These are phyloP conservation scores for Penicillium sp. DNA, from an alignment of 2,329 filamentous ascomycete genomes.

Conservation along the genomic window DNA sequence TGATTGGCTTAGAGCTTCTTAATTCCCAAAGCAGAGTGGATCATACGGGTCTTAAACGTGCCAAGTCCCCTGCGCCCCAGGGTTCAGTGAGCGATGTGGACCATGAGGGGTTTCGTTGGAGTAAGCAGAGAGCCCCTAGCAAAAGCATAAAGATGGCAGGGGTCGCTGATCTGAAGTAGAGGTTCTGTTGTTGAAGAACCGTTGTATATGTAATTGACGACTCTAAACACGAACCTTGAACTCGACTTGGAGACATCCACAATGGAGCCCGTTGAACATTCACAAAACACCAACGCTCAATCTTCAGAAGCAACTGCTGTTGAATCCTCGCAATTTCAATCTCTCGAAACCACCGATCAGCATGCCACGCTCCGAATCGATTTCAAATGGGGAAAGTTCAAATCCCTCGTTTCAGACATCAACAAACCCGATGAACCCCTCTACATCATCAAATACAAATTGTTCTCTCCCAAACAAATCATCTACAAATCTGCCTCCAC, in stretches of 20 bases:
- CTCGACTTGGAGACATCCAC: neutral
- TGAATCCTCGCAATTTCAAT: neutral
- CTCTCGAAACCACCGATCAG: neutral
- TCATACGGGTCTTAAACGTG: neutral
- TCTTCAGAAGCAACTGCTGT: neutral
- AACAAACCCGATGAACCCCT: conserved; percentile 15
- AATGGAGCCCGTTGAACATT: neutral
- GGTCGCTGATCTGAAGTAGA: neutral
- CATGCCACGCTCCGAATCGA: conserved; percentile 20
- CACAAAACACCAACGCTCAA: neutral
- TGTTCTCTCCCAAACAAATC: conserved; percentile 15
- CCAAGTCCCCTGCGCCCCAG: conserved; percentile 1
- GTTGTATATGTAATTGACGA: neutral
- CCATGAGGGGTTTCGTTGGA: neutral
- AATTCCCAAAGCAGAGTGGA: neutral
- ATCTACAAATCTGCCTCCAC: conserved; percentile 14
- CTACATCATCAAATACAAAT: conserved; percentile 24
- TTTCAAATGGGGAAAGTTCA: conserved; percentile 30
- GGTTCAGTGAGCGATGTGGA: neutral
- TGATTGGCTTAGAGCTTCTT: neutral
- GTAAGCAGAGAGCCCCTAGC: neutral
- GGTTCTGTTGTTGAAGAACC: neutral
- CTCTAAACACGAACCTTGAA: neutral
- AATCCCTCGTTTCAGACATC: conserved; percentile 19
- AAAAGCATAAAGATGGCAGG: neutral